Conservation (phyloP, 164 flowering plant genomes). For the Berberis thunbergii region DNA sequence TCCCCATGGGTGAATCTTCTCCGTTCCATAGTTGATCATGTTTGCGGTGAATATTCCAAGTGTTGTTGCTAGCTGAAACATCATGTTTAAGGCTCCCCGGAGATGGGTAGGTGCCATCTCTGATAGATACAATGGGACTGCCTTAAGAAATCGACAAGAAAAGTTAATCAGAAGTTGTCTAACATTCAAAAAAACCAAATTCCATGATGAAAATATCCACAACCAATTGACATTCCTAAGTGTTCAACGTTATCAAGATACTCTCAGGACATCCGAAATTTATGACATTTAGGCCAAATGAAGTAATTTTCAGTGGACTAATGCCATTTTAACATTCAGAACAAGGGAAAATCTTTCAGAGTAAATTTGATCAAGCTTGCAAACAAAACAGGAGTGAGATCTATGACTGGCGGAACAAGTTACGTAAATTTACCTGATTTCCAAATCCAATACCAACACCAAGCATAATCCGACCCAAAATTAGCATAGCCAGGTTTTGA, state of each 20-base stretch:
- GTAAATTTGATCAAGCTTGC: no score
- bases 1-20: conserved; percentile 71
- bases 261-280: no score
- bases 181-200: background rate
- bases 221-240: no score
- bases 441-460: conserved; percentile 97
- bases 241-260: no score
- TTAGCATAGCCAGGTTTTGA: conserved; percentile 59
- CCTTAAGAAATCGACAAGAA: conserved; percentile 30
- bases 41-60: conserved; percentile 89
- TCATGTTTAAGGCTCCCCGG: conserved; percentile 82
- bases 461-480: conserved; percentile 76
- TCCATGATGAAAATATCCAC: background rate
- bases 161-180: background rate
- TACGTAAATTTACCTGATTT: conserved; percentile 51
- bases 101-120: conserved; percentile 96
- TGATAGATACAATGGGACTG: conserved; percentile 75
- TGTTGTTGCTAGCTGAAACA: conserved; percentile 93
- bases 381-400: background rate
- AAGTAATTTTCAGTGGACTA: no score
- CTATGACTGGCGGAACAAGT: background rate
- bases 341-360: no score
- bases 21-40: conserved; percentile 84
- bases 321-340: no score
- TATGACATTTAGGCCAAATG: no score